A percentile compares a stretch with the other conserved stretches of the same genome.
phyloP scores from a whole-genome alignment of 768 basidiomycete genomes.

The Russula ochroleuca region DNA sequence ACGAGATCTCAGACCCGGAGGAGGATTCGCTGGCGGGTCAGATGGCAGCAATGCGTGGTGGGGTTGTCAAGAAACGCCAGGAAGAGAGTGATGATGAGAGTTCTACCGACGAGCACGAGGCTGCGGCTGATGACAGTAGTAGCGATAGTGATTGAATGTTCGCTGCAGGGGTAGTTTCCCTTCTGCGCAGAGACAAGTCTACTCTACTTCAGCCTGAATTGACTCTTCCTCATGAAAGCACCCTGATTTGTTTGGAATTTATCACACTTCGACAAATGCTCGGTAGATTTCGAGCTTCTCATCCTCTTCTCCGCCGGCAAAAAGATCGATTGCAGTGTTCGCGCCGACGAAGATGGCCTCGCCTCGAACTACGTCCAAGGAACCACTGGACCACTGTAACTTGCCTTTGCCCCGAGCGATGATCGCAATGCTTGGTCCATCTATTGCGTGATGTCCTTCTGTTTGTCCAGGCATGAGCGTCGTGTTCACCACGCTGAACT shows the following conservation, averaged over 20 bases:
- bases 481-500: conserved; percentile 81
- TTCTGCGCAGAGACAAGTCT: background rate
- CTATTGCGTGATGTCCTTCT: conserved; percentile 58
- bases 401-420: conserved; percentile 64
- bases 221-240: background rate
- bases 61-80: conserved; percentile 63
- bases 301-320: conserved; percentile 32
- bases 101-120: conserved; percentile 48
- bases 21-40: conserved; percentile 96
- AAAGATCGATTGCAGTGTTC: conserved; percentile 50
- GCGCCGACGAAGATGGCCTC: conserved; percentile 84
- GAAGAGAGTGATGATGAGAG: conserved; percentile 52
- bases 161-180: conserved; percentile 1
- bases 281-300: conserved; percentile 55
- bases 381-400: conserved; percentile 45
- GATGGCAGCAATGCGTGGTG: conserved; percentile 95
- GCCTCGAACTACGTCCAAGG: conserved; percentile 51
- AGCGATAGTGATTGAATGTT: conserved; percentile 47
- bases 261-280: conserved; percentile 55
- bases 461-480: conserved; percentile 42
- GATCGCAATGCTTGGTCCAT: conserved; percentile 83
- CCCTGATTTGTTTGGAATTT: background rate
- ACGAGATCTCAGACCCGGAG: conserved; percentile 97
- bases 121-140: conserved; percentile 47
- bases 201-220: background rate